Conservation (phyloP, 768 basidiomycete genomes). For the Russula compacta region DNA sequence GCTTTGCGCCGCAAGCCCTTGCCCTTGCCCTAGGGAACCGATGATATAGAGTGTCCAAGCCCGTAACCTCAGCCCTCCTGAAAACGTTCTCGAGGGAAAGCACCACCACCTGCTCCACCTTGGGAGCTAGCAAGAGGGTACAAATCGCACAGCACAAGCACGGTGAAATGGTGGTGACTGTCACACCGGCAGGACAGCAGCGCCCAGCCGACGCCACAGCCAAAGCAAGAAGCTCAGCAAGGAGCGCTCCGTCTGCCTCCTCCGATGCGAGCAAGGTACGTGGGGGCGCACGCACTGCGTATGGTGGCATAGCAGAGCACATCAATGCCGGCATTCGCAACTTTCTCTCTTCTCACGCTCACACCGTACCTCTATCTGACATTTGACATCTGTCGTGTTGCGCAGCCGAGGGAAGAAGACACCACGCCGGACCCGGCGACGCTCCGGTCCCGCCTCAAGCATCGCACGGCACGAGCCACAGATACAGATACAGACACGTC, state of each 20-base stretch:
- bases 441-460: slow-evolving; percentile 9
- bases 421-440: neutral
- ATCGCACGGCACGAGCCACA: neutral
- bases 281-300: too few relatives aligned
- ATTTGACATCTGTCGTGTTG: too few relatives aligned
- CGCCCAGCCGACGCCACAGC: neutral
- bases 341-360: too few relatives aligned
- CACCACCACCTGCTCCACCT: too few relatives aligned
- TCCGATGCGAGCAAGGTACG: neutral
- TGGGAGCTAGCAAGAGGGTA: too few relatives aligned
- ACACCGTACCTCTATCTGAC: too few relatives aligned
- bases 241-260: too few relatives aligned
- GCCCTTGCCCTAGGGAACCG: slow-evolving; percentile 4
- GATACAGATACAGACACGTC: too few relatives aligned
- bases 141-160: neutral
- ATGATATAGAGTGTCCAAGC: neutral
- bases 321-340: neutral
- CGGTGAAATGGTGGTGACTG: neutral
- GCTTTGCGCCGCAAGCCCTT: neutral
- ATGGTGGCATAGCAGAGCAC: neutral
- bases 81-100: neutral
- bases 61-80: neutral
- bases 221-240: neutral
- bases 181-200: neutral
- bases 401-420: neutral